Base-by-base conservation (phyloP, 2,329 filamentous ascomycete genomes). In the Colletotrichum costaricense region DNA sequence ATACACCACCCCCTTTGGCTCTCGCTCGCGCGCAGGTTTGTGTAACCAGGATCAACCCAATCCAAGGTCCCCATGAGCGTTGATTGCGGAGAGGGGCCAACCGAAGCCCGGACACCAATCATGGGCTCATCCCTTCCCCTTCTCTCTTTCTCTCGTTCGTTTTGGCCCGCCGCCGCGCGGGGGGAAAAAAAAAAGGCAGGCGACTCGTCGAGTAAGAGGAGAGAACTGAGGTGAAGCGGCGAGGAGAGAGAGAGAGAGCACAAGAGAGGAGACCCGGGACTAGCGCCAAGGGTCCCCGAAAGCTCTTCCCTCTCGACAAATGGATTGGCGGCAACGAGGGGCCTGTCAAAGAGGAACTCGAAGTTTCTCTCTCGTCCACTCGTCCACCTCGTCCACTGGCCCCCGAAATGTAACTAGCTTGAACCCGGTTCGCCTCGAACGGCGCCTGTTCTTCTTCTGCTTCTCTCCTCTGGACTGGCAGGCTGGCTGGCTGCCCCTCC, bases 41-140 rank as follows among this genome's bases (percentile, higher is more conserved):
- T 66, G 55, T 49, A 59, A 70, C 70, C 56, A 62, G 70, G 70
- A 70, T 70, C 60, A 69, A 69, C 66, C 70, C 59, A 69, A 69
- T 64, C 30, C 65, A 26, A 24, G 24, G 42, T 64, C 24, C 55
- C 59, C 65, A 59, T 69, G 69, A 72, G 66, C 59, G 66, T 59
- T 64, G 66, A 69, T 56, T 69, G 70, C 66, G 70, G 66, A 69
- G 70, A 72, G 65, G 69, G 69, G 69, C 59, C 42, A 49, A 59
- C 52, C 49, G n/a, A 72, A 57, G 63, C 35, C 65, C 65, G 33
- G 42, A 28, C 70, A 54, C 59, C 54, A 59, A 42, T 69, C 52
- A 46, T 64, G 62, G 38, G 38, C 42, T 67, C 59, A 33, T 63
- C 42, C 33, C 60, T 57, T 49, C n/a, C 30, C 55, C 38, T 42